Evolutionary conservation across 1,284 basidiomycete species (phyloP), one percentile per base, ranked within the genome.

Genomic region (Golubevia sp.): DNA sequence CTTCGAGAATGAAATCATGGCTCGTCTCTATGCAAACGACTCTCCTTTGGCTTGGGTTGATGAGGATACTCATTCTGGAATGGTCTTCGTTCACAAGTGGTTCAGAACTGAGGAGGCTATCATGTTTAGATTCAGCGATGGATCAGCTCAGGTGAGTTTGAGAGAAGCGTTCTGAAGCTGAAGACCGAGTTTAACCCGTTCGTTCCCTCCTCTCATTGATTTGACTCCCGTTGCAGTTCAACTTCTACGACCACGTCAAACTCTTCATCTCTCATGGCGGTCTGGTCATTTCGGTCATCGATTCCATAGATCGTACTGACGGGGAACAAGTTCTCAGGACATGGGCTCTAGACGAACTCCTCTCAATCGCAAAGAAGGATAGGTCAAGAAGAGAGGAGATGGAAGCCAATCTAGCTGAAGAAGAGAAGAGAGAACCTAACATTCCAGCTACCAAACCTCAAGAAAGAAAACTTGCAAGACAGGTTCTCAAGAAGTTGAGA

Each of bases 171-270:
- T n/a, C n/a, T n/a, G n/a, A n/a, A 44, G 11, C 38, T 8, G 18
- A 44, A 44, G 38, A 44, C 11, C 38, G 38, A 18, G 38, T 44
- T n/a, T n/a, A n/a, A n/a, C n/a, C n/a, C n/a, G n/a, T n/a, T n/a
- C n/a, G n/a, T n/a, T n/a, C n/a, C n/a, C n/a, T n/a, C n/a, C n/a
- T n/a, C n/a, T n/a, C n/a, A n/a, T n/a, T n/a, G n/a, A n/a, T n/a
- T n/a, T n/a, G n/a, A n/a, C n/a, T n/a, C n/a, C n/a, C n/a, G n/a
- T 7, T 59, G 2, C 58, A 83, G 62, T 70, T 82, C 62, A 83
- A 83, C 65, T 83, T 83, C 59, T 83, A 78, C 66, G 80, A 83
- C 60, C 80, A 83, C 59, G 76, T 74, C 52, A 83, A 83, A 61
- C 54, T 83, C 6, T 73, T 83, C 58, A 58, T 83, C 38, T 76